Percentiles rank a stretch among this genome's conserved stretches.
These are phyloP conservation scores for Tetrahymena elliotti DNA, from an alignment of 73 alveolate genomes.

Conservation along the genomic window DNA sequence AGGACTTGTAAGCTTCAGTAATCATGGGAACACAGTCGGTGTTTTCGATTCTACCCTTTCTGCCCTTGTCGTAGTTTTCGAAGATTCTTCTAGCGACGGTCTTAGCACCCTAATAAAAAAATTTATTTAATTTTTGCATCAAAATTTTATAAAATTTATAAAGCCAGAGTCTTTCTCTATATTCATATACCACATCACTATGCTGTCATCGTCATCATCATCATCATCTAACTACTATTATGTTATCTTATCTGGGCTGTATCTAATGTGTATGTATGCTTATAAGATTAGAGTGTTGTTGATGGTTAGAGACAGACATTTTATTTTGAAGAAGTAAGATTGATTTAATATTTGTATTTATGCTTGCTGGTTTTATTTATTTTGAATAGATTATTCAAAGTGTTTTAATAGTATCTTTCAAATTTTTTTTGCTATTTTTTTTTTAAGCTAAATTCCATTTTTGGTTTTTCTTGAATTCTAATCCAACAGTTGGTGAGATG, in stretches of 20 bases:
- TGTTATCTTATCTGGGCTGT: too few relatives aligned
- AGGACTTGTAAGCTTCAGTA: constrained; percentile 43
- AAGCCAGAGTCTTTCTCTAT: not conserved
- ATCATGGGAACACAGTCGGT: constrained; percentile 39
- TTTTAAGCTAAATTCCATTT: not conserved
- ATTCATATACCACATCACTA: too few relatives aligned
- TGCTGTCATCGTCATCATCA: too few relatives aligned
- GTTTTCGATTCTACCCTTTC: constrained; percentile 37
- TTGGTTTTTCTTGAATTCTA: not conserved
- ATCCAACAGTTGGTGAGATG: too few relatives aligned
- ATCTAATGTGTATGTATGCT: not conserved
- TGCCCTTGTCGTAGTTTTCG: constrained; percentile 37
- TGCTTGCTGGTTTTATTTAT: not conserved
- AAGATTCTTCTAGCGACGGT: constrained; percentile 29
- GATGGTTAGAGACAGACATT: not conserved
- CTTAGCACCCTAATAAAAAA: constrained; percentile 4
- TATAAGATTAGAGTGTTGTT: too few relatives aligned
- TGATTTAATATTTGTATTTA: not conserved
- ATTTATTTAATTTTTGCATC: not conserved
- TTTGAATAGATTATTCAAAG: not conserved
- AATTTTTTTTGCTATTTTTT: not conserved
- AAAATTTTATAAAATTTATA: too few relatives aligned
- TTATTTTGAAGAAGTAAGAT: not conserved
- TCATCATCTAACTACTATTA: not conserved
- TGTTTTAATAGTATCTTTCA: not conserved